Base-by-base conservation (phyloP, 371 early-diverging fungal genomes). In the Mucor piriformis region DNA sequence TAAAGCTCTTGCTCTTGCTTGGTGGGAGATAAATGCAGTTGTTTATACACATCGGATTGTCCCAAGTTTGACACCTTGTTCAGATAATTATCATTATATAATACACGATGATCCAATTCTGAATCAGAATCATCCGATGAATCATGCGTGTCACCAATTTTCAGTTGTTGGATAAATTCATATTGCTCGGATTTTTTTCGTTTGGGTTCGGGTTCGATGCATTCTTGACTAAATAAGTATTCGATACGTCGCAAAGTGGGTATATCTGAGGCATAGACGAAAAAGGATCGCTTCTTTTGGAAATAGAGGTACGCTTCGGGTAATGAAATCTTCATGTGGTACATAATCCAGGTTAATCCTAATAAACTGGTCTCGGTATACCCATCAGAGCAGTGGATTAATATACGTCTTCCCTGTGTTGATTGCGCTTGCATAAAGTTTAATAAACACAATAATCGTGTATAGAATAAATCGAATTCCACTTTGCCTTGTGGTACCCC, bases 381-480 rank as follows among this genome's bases (percentile, higher is more conserved):
- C 11, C 86, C 88, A 44, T 87, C 88, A 2, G 81, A 68, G 42
- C 86, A 87, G 53, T 87, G 84, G 44, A 87, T 79, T 32, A 87
- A 57, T 7, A 83, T 76, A 3, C 63, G 69, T 3, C 81, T 72
- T 10, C 74, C 64, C 4, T 53, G 21, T 0, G 51, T 57, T n/a
- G 68, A 53, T 59, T 79, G 73, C 20, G 70, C 61, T 24, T 73
- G 67, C 57, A 83, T 69, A 61, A 80, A 72, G 25, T 49, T 56
- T 53, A 82, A 50, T 50, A 87, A 35, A n/a, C 56, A 60, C 1
- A 61, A 25, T 2, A 81, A 35, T 0, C 65, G 59, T 1, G 51
- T 47, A 34, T 54, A 67, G 37, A 81, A 75, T 12, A 47, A 46
- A 16, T 77, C 69, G 40, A 75, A 73, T 0, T 63, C 65, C 1